Evolutionary conservation across 2,329 filamentous ascomycete species (phyloP).

Genomic region (Colletotrichum gigasporum): DNA sequence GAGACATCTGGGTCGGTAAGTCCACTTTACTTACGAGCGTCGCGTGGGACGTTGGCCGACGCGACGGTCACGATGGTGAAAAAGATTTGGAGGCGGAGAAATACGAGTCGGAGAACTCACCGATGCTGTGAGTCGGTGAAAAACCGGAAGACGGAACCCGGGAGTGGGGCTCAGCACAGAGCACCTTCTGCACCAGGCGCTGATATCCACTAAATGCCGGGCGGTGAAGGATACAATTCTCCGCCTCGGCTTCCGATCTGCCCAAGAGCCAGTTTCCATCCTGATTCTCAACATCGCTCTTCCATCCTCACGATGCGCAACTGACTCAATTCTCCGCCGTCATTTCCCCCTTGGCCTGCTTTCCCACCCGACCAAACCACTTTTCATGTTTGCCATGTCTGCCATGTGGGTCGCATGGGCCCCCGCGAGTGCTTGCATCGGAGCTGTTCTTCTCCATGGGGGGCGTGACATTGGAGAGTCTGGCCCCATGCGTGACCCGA

Average conservation of each 20-base stretch:
- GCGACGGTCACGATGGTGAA: conserved; percentile 1
- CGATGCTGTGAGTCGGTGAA: too few relatives aligned
- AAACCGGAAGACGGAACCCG: too few relatives aligned
- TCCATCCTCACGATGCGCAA: conserved; percentile 1
- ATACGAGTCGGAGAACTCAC: conserved; percentile 3
- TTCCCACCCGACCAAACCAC: background rate
- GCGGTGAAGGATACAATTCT: conserved; percentile 6
- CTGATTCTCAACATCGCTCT: background rate
- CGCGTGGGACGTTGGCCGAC: conserved; percentile 6
- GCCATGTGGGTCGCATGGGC: conserved; percentile 25
- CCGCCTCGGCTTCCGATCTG: conserved; percentile 7
- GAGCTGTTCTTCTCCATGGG: conserved; percentile 27
- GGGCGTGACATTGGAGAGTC: conserved; percentile 5
- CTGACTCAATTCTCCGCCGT: conserved; percentile 29
- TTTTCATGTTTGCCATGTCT: background rate
- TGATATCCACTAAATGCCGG: background rate
- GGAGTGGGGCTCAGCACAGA: too few relatives aligned
- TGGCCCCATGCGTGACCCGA: conserved; percentile 10
- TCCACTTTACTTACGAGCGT: background rate
- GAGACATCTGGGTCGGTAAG: background rate
- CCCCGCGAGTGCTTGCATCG: conserved; percentile 11
- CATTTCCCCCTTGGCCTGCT: background rate
- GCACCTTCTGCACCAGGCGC: background rate
- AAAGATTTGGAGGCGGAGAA: conserved; percentile 19
- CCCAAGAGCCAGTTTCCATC: background rate